Base-by-base conservation (phyloP, 2,329 filamentous ascomycete genomes). In the Thelonectria discophora region DNA sequence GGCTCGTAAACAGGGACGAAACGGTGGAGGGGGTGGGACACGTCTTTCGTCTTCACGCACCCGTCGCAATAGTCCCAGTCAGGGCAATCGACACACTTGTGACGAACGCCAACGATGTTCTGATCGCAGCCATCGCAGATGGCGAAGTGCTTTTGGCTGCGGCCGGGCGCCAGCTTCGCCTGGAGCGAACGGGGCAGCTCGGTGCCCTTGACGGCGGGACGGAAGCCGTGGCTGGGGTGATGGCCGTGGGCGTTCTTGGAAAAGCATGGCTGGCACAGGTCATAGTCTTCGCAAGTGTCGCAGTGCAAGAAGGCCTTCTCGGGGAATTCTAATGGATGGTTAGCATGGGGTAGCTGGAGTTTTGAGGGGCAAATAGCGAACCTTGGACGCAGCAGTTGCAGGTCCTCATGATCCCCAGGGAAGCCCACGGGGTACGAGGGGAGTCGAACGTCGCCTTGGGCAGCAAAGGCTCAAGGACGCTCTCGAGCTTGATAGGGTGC, bases 11-110 rank as follows among this genome's bases (percentile, higher is more conserved):
- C 86, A 43, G 93, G 88, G 12, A 92, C 92, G 74, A 99, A 98
- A 68, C 94, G 91, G 77, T 99, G 95, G 58, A 86, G 84, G 17
- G 92, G 88, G 76, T 99, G 96, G 51, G 85, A 87, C 70, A 87
- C 84, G 62, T 79, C 77, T 46, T 92, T 90, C 67, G 84, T 86
- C 70, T 83, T 79, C 60, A 92, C 78, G 78, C 96, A 99, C 9
- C 86, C 82, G 21, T 85, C 84, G 82, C 95, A 99, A 80, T 92
- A 98, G 74, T 99, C 95, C 91, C 93, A 99, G 77, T 99, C 95
- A 45, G 96, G 95, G 82, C 95, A 99, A 75, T 93, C 90, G 66
- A 98, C 84, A 77, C 95, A 99, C 84, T 99, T 99, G 86, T 98
- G 90, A 69, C 95, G 94, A 59, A 97, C 85, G 70, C 95, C 96